Evolutionary conservation across 495 filamentous ascomycete genomes (phyloP), one percentile per base, ranked within the genome.

Genomic region (Tuber indicum): DNA sequence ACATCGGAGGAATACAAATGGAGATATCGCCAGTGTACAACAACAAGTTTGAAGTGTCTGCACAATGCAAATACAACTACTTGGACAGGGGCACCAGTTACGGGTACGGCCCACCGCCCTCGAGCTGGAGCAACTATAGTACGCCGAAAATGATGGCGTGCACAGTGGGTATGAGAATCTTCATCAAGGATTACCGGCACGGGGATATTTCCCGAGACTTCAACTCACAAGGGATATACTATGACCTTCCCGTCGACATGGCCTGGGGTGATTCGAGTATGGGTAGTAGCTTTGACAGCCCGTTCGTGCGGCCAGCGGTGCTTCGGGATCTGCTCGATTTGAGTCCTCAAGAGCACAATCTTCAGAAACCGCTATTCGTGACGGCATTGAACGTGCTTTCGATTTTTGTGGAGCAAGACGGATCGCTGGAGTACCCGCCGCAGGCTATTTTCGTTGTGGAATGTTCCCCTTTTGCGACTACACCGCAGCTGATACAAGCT

Each of bases 1-100:
- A 76, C 12, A 71, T 84, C 58, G 84, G 86, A 21, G 88, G 87
- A 32, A 26, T 88, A 19, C 86, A 87, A 49, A 82, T 89, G 66
- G 86, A 87, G 74, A 83, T 88, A 36, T 85, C 84, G 42, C 86
- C 87, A 5, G 26, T 75, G 5, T 75, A 76, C 14, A 82, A 74
- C 47, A 49, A 49, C 47, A 6, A 49, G 19, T 49, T 49, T 49
- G 21, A 49, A 23, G 47, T 49, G 47, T 49, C 47, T 23, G 47
- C 19, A 23, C 47, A 49, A 8, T 23, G 47, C 21, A 49, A 5
- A 49, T 49, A 49, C 7, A 49, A 49, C 47, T 49, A 49, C 46
- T 17, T 49, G 16, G 4, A 0, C 46, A 49, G 16, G 16, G 21
- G 21, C 46, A 49, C 46, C 46, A 17, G 17, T 21, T 19, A 49